Percentiles rank a stretch among this genome's conserved stretches.
Conservation (phyloP, 1,139 yeast species). For the Suhomyces bribrorum region DNA sequence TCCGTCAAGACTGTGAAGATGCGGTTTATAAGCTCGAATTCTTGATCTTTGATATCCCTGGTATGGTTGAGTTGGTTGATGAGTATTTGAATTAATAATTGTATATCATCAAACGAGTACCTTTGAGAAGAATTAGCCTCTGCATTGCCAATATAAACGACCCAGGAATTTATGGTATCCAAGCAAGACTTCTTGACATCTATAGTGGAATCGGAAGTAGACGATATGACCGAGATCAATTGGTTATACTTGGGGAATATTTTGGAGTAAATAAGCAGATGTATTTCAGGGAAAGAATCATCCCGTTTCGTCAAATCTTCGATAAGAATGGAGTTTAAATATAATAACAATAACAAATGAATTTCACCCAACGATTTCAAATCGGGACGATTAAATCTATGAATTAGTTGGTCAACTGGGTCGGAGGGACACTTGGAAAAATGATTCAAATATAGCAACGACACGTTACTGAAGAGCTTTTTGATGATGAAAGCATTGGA, state of each 20-base stretch:
- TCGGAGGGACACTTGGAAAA: conserved; percentile 2
- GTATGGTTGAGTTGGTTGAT: conserved; percentile 23
- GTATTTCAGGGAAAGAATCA: conserved; percentile 12
- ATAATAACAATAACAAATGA: conserved; percentile 15
- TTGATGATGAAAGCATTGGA: conserved; percentile 28
- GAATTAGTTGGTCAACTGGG: conserved; percentile 11
- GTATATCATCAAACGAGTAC: conserved; percentile 26
- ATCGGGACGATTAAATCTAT: conserved; percentile 2
- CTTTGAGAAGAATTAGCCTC: conserved; percentile 39
- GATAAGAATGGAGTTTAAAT: conserved; percentile 45
- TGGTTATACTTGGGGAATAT: conserved; percentile 13
- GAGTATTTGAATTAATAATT: conserved; percentile 19
- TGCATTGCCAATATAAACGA: conserved; percentile 34
- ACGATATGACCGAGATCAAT: conserved; percentile 3
- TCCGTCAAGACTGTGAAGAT: conserved; percentile 45
- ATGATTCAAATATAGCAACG: conserved; percentile 46
- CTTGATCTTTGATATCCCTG: conserved; percentile 8
- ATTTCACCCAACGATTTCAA: conserved; percentile 7
- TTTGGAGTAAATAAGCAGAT: conserved; percentile 14
- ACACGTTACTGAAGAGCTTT: conserved; percentile 52
- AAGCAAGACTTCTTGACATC: conserved; percentile 24
- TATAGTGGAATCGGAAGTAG: not conserved
- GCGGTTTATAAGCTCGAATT: conserved; percentile 25
- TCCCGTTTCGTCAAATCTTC: conserved; percentile 55
- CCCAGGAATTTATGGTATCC: conserved; percentile 37